Percentiles rank a stretch among this genome's conserved stretches.
These are phyloP conservation scores for Botrytis galanthina DNA, from an alignment of 2,329 filamentous ascomycete genomes.

Conservation along the genomic window DNA sequence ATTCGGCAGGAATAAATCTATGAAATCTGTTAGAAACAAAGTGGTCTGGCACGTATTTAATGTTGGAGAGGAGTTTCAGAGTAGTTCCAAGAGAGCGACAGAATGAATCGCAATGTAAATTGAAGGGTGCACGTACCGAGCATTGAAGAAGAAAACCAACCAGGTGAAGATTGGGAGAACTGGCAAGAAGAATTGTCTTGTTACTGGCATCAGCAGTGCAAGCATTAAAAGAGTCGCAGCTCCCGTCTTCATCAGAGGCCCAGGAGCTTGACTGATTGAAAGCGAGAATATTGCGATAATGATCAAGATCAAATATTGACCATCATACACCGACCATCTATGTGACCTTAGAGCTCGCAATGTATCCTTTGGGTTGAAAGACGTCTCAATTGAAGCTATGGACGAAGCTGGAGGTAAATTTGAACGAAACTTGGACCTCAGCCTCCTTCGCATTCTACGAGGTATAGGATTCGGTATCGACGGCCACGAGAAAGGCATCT, in stretches of 20 bases:
- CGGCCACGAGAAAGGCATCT: slow-evolving; percentile 46
- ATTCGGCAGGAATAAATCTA: slow-evolving; percentile 86
- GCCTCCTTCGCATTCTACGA: slow-evolving; percentile 63
- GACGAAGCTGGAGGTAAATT: slow-evolving; percentile 66
- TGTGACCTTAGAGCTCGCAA: slow-evolving; percentile 72
- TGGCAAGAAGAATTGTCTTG: slow-evolving; percentile 87
- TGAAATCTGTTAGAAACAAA: slow-evolving; percentile 15
- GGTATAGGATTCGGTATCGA: slow-evolving; percentile 54
- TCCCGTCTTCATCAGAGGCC: slow-evolving; percentile 73
- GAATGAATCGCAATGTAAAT: neutral
- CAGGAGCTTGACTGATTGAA: slow-evolving; percentile 74
- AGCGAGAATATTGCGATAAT: slow-evolving; percentile 79
- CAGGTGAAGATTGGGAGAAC: slow-evolving; percentile 82
- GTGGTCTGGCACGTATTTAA: slow-evolving; percentile 12
- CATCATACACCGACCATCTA: slow-evolving; percentile 78
- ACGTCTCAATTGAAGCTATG: slow-evolving; percentile 75
- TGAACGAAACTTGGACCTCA: slow-evolving; percentile 67
- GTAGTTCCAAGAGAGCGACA: slow-evolving; percentile 14
- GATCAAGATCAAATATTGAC: slow-evolving; percentile 76
- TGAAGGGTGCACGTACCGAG: slow-evolving; percentile 58
- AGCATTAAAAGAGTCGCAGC: slow-evolving; percentile 65
- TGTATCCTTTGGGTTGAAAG: slow-evolving; percentile 76
- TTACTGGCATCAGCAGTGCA: slow-evolving; percentile 76
- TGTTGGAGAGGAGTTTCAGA: slow-evolving; percentile 19
- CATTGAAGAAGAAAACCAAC: slow-evolving; percentile 78